Evolutionary conservation across 768 basidiomycete genomes (phyloP), one percentile per base, ranked within the genome.

Genomic region (Kwoniella pini): DNA sequence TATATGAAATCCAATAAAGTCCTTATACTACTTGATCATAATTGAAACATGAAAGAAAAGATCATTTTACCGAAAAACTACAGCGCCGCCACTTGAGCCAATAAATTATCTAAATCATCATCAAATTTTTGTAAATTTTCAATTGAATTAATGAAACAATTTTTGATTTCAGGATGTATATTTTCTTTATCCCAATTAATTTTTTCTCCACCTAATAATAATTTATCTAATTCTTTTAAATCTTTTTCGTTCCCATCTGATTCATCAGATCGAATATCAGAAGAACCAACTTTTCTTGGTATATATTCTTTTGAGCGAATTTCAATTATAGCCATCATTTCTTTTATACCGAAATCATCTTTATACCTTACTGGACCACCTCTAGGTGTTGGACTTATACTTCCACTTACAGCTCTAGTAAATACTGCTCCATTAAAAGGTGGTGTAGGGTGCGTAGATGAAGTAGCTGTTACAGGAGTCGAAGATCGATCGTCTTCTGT

Each of bases 291-390:
- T 43, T 17, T 48, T 24, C 7, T 40, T 39, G 4, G 10, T 13
- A 45, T 13, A 55, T 61, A 36, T 19, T 71, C 68, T 38, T 64
- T 58, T 40, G 77, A 72, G 33, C 75, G 51, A 33, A 73, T 70
- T n/a, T 92, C 88, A 56, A 96, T 91, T 42, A 94, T 82, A 24
- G 90, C 87, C 83, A 96, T 83, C 90, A 96, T 92, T 52, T 86
- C 83, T 7, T 84, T 80, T 24, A 95, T 81, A 1, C 93, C 93
- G 79, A 94, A 94, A 76, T 94, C 91, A 71, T 94, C 86, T 62
- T 64, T 65, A 51, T 76, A 70, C 49, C 71, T 57, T 4, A 79
- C 66, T 0, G 77, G 69, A 0, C 57, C 66, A 3, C 28, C 49
- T 11, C 52, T 51, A 10, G 73, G 72, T 43, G 65, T 71, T 38